Evolutionary conservation across 495 filamentous ascomycete species (phyloP).

Genomic region (Cercophora sp.): DNA sequence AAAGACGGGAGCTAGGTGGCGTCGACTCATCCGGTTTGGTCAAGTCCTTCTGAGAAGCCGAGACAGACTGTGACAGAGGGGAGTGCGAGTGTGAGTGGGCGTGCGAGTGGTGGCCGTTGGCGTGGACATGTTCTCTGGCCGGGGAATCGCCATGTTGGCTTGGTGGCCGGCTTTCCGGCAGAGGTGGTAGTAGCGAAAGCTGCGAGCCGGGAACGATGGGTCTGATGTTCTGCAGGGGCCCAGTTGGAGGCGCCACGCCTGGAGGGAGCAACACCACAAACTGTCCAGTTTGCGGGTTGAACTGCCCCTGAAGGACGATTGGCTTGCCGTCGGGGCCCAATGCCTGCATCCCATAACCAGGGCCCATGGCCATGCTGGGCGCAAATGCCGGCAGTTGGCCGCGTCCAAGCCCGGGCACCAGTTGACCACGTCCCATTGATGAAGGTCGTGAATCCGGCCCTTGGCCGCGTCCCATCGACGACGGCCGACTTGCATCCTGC

Average conservation of each 20-base stretch:
- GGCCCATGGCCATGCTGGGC: conserved; percentile 16
- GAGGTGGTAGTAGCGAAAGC: conserved; percentile 1
- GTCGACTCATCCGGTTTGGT: conserved; percentile 7
- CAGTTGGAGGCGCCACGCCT: background rate
- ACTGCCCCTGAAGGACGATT: conserved; percentile 17
- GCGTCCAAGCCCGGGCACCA: background rate
- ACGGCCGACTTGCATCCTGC: background rate
- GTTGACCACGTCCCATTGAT: background rate
- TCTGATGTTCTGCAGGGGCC: too few species aligned
- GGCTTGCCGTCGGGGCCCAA: conserved; percentile 27
- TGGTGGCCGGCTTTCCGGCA: background rate
- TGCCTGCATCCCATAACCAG: conserved; percentile 17
- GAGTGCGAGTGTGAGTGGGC: background rate
- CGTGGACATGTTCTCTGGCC: too few species aligned
- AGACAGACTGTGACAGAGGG: background rate
- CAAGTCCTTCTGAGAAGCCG: background rate
- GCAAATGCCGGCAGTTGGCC: conserved; percentile 3
- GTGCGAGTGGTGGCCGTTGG: background rate
- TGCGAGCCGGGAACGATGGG: background rate
- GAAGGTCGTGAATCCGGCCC: background rate
- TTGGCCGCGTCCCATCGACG: background rate
- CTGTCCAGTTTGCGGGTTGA: conserved; percentile 14
- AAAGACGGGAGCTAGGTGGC: conserved; percentile 10
- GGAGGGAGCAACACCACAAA: conserved; percentile 4
- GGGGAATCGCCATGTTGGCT: conserved; percentile 4